Conservation (phyloP, 306 rosid species). For the Lagenaria siceraria region DNA sequence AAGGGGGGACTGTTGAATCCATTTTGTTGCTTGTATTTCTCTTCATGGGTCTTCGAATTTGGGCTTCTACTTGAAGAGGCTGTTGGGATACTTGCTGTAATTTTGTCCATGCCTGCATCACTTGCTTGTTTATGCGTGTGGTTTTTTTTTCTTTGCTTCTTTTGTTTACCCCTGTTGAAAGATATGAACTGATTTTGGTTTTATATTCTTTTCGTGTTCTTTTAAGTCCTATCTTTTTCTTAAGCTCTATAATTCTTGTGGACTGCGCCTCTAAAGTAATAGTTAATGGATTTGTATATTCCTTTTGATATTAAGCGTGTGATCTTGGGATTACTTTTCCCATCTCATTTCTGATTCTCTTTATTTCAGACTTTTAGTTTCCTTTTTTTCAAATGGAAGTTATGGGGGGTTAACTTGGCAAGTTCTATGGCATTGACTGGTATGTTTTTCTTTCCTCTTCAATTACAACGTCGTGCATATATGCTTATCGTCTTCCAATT, state of each 20-base stretch:
- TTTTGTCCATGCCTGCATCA: not conserved
- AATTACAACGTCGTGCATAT: not conserved
- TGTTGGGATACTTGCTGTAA: not conserved
- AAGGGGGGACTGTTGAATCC: not conserved
- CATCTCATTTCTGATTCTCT: not conserved
- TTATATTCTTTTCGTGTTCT: not conserved
- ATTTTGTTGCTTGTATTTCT: not conserved
- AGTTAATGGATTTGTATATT: not conserved
- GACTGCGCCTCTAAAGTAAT: not conserved
- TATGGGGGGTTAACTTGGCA: slow-evolving; percentile 3
- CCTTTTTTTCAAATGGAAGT: not conserved
- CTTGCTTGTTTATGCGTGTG: not conserved
- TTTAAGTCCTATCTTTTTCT: not conserved
- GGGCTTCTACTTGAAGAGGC: not conserved
- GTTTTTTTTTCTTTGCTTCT: not conserved
- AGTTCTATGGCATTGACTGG: slow-evolving; percentile 13
- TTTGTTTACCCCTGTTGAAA: not conserved
- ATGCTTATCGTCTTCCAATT: not conserved
- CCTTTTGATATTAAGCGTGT: not conserved
- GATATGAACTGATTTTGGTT: not conserved
- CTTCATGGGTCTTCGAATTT: not conserved
- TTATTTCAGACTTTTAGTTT: not conserved
- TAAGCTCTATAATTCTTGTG: not conserved
- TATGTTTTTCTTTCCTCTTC: not conserved
- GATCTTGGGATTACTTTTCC: not conserved